Percentiles rank a stretch among this genome's conserved stretches.
phyloP scores from a whole-genome alignment of 441 rosid species.

The Populus hybrid region DNA sequence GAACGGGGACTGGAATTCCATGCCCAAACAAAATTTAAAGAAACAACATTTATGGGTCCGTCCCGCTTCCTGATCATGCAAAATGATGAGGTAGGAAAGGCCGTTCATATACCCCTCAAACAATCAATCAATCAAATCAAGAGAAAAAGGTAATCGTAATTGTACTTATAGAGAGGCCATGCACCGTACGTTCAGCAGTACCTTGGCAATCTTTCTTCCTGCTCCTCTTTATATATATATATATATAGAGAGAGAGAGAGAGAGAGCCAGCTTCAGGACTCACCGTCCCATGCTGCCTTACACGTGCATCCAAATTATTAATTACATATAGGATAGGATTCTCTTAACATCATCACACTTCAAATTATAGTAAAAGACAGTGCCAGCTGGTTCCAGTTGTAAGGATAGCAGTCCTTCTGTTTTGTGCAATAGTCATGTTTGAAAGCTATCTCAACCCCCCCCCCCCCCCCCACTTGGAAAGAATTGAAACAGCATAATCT shows the following conservation, averaged over 20 bases:
- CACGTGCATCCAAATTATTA: neutral
- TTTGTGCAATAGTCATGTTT: too few species aligned
- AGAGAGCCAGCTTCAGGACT: too few species aligned
- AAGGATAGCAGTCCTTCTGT: neutral
- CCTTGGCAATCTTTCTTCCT: neutral
- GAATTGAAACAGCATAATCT: too few species aligned
- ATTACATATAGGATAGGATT: neutral
- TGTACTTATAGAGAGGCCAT: neutral
- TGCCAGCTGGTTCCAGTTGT: neutral
- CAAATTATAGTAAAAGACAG: neutral
- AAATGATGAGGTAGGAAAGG: neutral
- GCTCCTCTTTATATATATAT: too few species aligned
- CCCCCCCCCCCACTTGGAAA: too few species aligned
- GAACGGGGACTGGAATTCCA: neutral
- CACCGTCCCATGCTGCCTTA: neutral
- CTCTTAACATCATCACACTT: neutral
- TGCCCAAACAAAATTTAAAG: too few species aligned
- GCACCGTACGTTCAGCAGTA: neutral
- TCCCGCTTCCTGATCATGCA: neutral
- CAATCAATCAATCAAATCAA: neutral
- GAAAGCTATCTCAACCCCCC: too few species aligned
- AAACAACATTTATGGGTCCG: too few species aligned
- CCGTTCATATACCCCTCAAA: neutral
- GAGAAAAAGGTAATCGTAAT: neutral
- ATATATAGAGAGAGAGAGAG: too few species aligned